Base-by-base conservation (phyloP, 2,329 filamentous ascomycete species). In the Arthrobotrys iridis region DNA sequence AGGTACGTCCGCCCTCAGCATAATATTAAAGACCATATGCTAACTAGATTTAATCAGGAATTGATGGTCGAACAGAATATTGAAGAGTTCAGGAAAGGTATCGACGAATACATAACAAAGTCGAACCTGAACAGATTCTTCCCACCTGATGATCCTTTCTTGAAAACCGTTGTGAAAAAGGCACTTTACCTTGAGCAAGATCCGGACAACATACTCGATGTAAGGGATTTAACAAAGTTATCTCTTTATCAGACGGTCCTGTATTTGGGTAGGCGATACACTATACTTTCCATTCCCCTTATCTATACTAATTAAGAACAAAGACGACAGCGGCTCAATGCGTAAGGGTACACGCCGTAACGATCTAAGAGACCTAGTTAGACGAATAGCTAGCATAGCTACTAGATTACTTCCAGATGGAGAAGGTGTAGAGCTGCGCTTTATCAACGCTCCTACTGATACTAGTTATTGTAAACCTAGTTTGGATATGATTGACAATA, bases 251-350 rank as follows among this genome's bases (percentile, higher is more conserved):
- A 52, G 45, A 52, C 35, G 13, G 45, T 64, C 22, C 15, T 55
- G 22, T 64, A 64, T 52, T 52, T 64, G 33, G 60, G 60, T 64
- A 33, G 11, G 48, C 26, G 20, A 28, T 22, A 52, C 33, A 20
- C 15, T 41, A 41, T 28, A 15, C n/a, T 30, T 64, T 43, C 26
- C 13, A 43, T 28, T 18, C 45, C 43, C 20, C n/a, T 64, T 28
- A 63, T 50, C 24, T 52, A 43, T 41, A 22, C 35, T 64, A 64
- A 64, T 28, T 52, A 10, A 41, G 28, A 52, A 20, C 20, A 64
- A 64, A 64, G 60, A 64, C 33, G 60, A 64, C 22, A 64, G 60
- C n/a, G 60, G 60, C 22, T 64, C 60, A 64, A 64, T 64, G 60
- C 60, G 45, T 20, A 52, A 64, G 22, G 60, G 45, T 50, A 64